phyloP scores from a whole-genome alignment of 306 rosid species.

The Begonia masoniana region DNA sequence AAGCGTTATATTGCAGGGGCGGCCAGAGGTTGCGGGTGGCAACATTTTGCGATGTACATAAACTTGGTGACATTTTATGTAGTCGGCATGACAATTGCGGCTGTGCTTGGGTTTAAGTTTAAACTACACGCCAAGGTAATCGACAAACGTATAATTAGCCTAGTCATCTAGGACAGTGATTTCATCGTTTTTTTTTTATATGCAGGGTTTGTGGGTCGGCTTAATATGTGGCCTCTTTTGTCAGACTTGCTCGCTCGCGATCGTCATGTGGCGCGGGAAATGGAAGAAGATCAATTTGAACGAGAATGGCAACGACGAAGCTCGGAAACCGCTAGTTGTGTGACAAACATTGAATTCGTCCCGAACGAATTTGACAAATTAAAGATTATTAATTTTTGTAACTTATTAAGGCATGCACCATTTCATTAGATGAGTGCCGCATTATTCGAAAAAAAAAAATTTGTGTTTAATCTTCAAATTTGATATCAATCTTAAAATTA shows the following conservation, averaged over 20 bases:
- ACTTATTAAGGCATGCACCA: too few species aligned
- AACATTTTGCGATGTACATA: conserved; percentile 46
- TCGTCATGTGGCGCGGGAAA: conserved; percentile 21
- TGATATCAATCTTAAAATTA: too few species aligned
- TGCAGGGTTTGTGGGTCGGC: conserved; percentile 85
- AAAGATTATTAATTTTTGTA: too few species aligned
- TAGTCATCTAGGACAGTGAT: neutral
- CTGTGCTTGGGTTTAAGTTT: conserved; percentile 46
- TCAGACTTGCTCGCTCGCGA: conserved; percentile 35
- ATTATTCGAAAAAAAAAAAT: too few species aligned
- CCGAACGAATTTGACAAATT: too few species aligned
- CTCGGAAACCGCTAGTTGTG: conserved; percentile 1
- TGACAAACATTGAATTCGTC: neutral
- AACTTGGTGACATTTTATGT: conserved; percentile 56
- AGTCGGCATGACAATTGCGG: conserved; percentile 50
- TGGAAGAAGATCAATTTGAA: conserved; percentile 31
- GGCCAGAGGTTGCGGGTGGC: conserved; percentile 79
- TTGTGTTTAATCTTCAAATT: too few species aligned
- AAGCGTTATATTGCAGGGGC: conserved; percentile 34
- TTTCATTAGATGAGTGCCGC: too few species aligned
- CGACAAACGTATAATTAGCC: neutral
- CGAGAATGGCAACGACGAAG: conserved; percentile 5
- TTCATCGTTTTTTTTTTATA: neutral
- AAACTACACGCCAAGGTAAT: conserved; percentile 48
- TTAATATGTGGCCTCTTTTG: conserved; percentile 48